These are phyloP conservation scores for Tetrahymena thermophila DNA, from an alignment of 73 alveolate genomes.

Conservation along the genomic window DNA sequence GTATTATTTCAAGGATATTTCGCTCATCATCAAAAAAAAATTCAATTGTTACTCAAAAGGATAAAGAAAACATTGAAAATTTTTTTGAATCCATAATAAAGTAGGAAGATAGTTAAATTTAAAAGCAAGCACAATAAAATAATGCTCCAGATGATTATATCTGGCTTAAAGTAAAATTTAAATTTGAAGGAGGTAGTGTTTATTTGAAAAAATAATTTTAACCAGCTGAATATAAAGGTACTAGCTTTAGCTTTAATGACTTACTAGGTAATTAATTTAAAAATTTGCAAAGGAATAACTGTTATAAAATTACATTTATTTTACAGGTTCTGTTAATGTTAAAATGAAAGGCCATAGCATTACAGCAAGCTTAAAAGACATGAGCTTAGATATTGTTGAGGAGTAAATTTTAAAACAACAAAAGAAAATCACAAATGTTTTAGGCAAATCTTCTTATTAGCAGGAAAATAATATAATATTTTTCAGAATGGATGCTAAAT, in stretches of 20 bases:
- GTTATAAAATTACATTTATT: background rate
- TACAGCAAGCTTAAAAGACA: background rate
- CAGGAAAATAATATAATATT: background rate
- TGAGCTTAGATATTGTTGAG: background rate
- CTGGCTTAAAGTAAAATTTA: background rate
- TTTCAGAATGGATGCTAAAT: background rate
- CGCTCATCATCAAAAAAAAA: background rate
- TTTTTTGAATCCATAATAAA: background rate
- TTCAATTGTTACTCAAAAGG: background rate
- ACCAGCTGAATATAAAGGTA: background rate
- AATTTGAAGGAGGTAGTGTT: background rate
- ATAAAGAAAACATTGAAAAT: background rate
- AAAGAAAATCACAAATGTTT: background rate
- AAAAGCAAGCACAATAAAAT: background rate
- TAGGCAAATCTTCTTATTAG: background rate
- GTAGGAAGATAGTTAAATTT: background rate
- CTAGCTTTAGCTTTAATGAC: background rate
- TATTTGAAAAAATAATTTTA: background rate
- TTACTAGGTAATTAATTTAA: background rate
- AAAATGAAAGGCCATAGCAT: background rate
- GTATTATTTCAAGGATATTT: background rate
- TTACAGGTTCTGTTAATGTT: background rate
- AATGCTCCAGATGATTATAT: background rate
- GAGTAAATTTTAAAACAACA: background rate
- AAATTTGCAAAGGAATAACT: background rate